phyloP scores from a whole-genome alignment of 2,329 filamentous ascomycete genomes.

The Colletotrichum salicis region DNA sequence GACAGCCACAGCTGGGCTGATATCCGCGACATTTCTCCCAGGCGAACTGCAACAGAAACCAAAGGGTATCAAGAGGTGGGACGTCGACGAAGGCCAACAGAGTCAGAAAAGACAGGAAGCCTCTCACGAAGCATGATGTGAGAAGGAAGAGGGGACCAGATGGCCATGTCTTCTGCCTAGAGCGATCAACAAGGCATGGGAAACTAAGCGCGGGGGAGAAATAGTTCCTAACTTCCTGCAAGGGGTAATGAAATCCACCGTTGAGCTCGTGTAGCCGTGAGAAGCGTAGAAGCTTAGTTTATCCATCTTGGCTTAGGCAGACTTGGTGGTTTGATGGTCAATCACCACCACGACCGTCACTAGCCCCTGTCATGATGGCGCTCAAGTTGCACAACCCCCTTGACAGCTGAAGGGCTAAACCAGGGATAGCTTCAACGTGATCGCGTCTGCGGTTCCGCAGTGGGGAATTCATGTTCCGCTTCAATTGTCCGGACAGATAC shows the following conservation, averaged over 20 bases:
- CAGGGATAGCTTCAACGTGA: not conserved
- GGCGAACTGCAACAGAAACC: not conserved
- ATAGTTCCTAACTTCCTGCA: not conserved
- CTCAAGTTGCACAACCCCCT: not conserved
- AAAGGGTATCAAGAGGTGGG: not conserved
- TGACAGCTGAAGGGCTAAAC: conserved; percentile 8
- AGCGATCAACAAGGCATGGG: not conserved
- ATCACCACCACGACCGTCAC: conserved; percentile 11
- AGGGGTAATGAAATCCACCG: conserved; percentile 14
- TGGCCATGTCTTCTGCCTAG: not conserved
- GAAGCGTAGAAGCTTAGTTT: not conserved
- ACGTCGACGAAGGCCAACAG: conserved; percentile 7
- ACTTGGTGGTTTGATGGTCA: conserved; percentile 10
- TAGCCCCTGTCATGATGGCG: conserved; percentile 23
- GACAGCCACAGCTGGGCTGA: not conserved
- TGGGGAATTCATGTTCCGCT: not conserved
- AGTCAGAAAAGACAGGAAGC: not conserved
- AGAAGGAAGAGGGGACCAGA: not conserved
- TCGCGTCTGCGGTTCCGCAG: too few relatives aligned
- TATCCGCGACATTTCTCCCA: conserved; percentile 8
- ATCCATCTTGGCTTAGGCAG: not conserved
- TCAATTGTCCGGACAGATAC: not conserved
- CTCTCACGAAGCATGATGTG: not conserved
- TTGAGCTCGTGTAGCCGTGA: not conserved
- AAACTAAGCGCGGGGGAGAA: not conserved